Evolutionary conservation across 1,139 yeast species (phyloP), one percentile per base, ranked within the genome.

Genomic region (Suhomyces bribrorum): DNA sequence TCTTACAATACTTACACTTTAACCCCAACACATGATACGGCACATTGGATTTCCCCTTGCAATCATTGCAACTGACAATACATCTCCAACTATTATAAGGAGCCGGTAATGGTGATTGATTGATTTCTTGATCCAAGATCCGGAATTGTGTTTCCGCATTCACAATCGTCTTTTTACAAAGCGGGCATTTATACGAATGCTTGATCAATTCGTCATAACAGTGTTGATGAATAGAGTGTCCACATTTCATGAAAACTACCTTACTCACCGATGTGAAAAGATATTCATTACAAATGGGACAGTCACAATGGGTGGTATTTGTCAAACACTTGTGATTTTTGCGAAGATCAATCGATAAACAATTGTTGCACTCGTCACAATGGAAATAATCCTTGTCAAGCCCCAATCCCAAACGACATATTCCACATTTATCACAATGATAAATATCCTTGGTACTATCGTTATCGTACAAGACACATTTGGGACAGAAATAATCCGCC

Each of bases 261-360:
- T 89, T 84, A 53, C 73, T 77, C 5, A 86, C 81, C n/a, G 94
- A 83, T 5, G 89, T 85, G 58, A 90, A 90, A 77, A 90, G 78
- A 58, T 83, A 89, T 52, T 89, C 97, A 44, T 86, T 88, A 62
- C 97, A 90, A 26, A 90, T 87, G 1, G 96, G 95, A 59, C 97
- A 90, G 58, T 89, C 83, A 44, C 95, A 85, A 57, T 86, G 94
- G 1, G 96, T 88, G 5, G 95, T 82, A 50, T 88, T 83, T 52
- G 85, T 87, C 41, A 89, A 81, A 62, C 97, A 89, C 50, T 77
- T 78, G 63, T 89, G 97, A 47, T 81, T 79, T 48, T 83, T 79
- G 49, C 79, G 80, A 45, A 90, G 70, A 48, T 84, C 90, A 36
- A 89, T 83, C 26, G 92, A 81, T 52, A 90, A 75, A 60, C 97